These are phyloP conservation scores for Dactylellina sp. DNA, from an alignment of 2,329 filamentous ascomycete genomes.

Conservation along the genomic window DNA sequence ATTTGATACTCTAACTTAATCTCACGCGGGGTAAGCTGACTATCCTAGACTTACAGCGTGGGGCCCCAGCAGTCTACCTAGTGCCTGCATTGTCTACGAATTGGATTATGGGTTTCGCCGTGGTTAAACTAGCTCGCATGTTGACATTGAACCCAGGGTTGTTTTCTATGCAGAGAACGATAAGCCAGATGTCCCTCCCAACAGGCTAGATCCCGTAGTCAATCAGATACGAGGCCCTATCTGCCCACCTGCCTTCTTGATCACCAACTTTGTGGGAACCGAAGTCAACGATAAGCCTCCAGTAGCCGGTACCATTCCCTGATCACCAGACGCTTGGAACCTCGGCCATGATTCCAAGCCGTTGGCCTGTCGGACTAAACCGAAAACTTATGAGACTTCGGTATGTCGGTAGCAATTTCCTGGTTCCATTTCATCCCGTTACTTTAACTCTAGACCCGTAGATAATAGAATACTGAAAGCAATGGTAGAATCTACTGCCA, in stretches of 20 bases:
- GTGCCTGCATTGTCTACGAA: constrained; percentile 5
- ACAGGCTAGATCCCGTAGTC: background rate
- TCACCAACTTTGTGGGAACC: background rate
- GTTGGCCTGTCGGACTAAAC: too few species aligned
- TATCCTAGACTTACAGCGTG: constrained; percentile 1
- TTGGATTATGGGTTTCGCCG: constrained; percentile 1
- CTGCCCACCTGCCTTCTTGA: constrained; percentile 11
- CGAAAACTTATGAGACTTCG: too few species aligned
- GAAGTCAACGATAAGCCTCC: background rate
- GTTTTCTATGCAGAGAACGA: background rate
- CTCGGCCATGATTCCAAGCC: too few species aligned
- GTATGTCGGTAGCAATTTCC: too few species aligned
- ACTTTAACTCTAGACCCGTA: too few species aligned
- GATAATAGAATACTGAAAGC: too few species aligned
- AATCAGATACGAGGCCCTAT: constrained; percentile 26
- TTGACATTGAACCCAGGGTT: background rate
- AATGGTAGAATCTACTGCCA: too few species aligned
- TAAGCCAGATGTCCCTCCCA: background rate
- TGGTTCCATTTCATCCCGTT: too few species aligned
- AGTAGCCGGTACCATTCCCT: too few species aligned
- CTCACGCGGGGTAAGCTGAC: constrained; percentile 12
- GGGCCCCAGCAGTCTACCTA: constrained; percentile 2
- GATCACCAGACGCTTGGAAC: too few species aligned
- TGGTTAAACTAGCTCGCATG: background rate
- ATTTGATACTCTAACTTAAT: background rate